Evolutionary conservation across 164 flowering plant genomes (phyloP).

Genomic region (Houttuynia cordata): DNA sequence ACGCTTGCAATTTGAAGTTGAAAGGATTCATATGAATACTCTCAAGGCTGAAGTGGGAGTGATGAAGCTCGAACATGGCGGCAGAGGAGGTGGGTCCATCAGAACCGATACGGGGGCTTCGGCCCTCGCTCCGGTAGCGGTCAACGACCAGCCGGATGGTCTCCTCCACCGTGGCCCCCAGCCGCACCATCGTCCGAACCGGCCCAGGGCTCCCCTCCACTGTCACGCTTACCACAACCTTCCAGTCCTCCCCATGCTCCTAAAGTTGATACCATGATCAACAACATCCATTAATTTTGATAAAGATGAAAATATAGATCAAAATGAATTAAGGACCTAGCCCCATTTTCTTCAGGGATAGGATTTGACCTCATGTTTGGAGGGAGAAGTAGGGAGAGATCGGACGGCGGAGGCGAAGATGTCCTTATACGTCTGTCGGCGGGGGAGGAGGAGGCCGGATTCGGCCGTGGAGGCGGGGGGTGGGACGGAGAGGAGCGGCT

Average conservation of each 20-base stretch:
- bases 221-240: constrained; percentile 71
- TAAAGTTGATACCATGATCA: too few relatives aligned
- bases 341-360: too few relatives aligned
- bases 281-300: too few relatives aligned
- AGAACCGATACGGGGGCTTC: constrained; percentile 45
- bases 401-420: too few relatives aligned
- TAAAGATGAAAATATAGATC: too few relatives aligned
- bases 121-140: constrained; percentile 52
- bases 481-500: too few relatives aligned
- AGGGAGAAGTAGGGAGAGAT: too few relatives aligned
- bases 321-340: too few relatives aligned
- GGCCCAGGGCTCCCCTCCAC: constrained; percentile 89
- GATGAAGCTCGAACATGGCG: constrained; percentile 38
- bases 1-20: neutral
- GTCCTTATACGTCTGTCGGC: too few relatives aligned
- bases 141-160: constrained; percentile 46
- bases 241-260: constrained; percentile 43
- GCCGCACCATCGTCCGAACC: constrained; percentile 49
- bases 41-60: constrained; percentile 77
- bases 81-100: constrained; percentile 4
- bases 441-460: too few relatives aligned
- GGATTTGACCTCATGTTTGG: too few relatives aligned
- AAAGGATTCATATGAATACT: constrained; percentile 27
- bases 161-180: constrained; percentile 71
- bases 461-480: too few relatives aligned